These are phyloP conservation scores for Tanacetum coccineum DNA, from an alignment of 129 eudicot genomes.

Conservation along the genomic window DNA sequence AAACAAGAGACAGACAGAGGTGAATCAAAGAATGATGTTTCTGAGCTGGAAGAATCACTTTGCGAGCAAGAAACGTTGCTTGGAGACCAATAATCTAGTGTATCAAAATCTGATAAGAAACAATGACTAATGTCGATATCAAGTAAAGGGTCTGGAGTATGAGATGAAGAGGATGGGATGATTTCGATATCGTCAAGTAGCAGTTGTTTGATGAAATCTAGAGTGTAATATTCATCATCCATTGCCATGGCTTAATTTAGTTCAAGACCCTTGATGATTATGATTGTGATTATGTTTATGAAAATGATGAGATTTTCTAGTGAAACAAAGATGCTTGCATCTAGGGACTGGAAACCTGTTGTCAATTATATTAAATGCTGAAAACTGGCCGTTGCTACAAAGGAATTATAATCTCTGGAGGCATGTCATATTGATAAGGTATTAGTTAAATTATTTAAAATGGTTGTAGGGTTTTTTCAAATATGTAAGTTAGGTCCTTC, in stretches of 20 bases:
- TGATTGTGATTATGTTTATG: too few relatives aligned
- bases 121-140: conserved; percentile 17
- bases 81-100: neutral
- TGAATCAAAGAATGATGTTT: conserved; percentile 18
- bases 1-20: conserved; percentile 18
- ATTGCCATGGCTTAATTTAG: conserved; percentile 8
- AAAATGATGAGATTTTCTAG: neutral
- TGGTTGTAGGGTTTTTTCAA: neutral
- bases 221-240: conserved; percentile 30
- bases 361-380: conserved; percentile 3
- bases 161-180: neutral
- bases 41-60: conserved; percentile 24
- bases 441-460: neutral
- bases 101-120: conserved; percentile 8
- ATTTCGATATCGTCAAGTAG: conserved; percentile 37
- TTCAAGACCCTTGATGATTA: neutral
- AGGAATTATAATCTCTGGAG: too few relatives aligned
- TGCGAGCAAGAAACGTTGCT: conserved; percentile 19
- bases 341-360: conserved; percentile 1
- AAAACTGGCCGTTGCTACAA: too few relatives aligned
- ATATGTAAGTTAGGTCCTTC: too few relatives aligned
- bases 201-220: conserved; percentile 43
- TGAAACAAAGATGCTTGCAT: conserved; percentile 8
- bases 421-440: neutral
- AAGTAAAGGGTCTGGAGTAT: conserved; percentile 6